These are phyloP conservation scores for Rhodotorula sp. DNA, from an alignment of 1,284 basidiomycete species.

Conservation along the genomic window DNA sequence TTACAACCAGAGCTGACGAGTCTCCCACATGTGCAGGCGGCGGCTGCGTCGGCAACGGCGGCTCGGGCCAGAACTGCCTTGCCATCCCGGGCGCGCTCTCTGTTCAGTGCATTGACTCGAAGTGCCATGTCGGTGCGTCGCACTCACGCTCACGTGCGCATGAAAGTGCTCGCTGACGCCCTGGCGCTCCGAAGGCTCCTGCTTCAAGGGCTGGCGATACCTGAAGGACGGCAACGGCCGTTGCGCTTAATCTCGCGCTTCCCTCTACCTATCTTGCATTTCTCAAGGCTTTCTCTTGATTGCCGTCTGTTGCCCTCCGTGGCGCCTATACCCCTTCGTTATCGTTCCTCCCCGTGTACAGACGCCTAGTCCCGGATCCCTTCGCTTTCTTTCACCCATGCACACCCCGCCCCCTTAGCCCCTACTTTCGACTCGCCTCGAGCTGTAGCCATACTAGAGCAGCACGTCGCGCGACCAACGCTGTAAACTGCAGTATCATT, in stretches of 20 bases:
- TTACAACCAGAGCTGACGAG: neutral
- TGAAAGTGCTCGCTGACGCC: neutral
- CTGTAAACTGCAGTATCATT: neutral
- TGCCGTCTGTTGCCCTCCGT: neutral
- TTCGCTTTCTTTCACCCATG: too few species aligned
- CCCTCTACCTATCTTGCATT: too few species aligned
- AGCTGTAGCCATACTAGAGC: neutral
- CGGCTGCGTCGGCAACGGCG: constrained; percentile 23
- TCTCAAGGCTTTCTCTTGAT: neutral
- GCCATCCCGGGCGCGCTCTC: constrained; percentile 33
- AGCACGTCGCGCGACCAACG: neutral
- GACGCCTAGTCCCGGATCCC: too few species aligned
- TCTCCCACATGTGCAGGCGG: neutral
- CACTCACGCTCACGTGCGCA: neutral
- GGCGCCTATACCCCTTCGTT: neutral
- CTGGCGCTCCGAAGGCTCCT: neutral
- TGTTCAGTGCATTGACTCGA: constrained; percentile 23
- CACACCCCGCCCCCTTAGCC: neutral
- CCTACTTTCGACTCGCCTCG: neutral
- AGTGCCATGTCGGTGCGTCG: constrained; percentile 24
- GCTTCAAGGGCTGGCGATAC: constrained; percentile 18
- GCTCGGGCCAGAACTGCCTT: constrained; percentile 31
- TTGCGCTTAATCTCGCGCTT: neutral
- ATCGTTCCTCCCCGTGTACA: too few species aligned
- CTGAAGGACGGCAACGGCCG: constrained; percentile 6